Base-by-base conservation (phyloP, 371 early-diverging fungal species). In the Mucor mucedo region DNA sequence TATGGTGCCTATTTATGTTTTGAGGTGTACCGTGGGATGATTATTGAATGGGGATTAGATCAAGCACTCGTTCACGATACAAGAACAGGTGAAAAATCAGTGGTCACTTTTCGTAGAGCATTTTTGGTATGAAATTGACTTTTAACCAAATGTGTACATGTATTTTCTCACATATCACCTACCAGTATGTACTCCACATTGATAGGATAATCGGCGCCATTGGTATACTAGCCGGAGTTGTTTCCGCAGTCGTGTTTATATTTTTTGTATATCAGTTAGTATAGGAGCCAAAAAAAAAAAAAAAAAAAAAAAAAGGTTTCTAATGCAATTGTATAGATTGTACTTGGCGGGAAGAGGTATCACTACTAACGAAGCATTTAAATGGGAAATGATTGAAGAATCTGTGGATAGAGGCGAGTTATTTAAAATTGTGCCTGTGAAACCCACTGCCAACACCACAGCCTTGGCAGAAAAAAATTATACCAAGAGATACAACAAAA, bases 331-430 rank as follows among this genome's bases (percentile, higher is more conserved):
- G 49, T 6, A 5, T 63, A 78, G 81, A 60, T 48, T 91, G 4
- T 86, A 87, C 63, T 70, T 91, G 55, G 75, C 83, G 30, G 76
- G 80, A 14, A 76, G 77, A 29, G 92, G 92, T 4, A 83, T 86
- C 21, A 93, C 92, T 2, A 83, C 89, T 28, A 93, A 93, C 62
- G 93, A 93, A 66, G 83, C 86, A 8, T 79, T 87, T 66, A 93
- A 93, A 73, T 91, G 92, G 92, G 86, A 87, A 52, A 79, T 87
- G 38, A 66, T 91, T 11, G 85, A 84, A 28, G 90, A 89, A 48
- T 82, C 86, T 35, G 82, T 91, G 42, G 76, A 84, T 38, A 80
- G 86, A 52, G 88, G 84, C 0, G 85, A 86, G n/a, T 40, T 85
- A 5, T 82, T 75, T 55, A 72, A 73, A 49, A 57, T 71, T 27